Evolutionary conservation across 371 early-diverging fungal species (phyloP), one percentile per base, ranked within the genome.

Genomic region (Fennellomyces sp.): DNA sequence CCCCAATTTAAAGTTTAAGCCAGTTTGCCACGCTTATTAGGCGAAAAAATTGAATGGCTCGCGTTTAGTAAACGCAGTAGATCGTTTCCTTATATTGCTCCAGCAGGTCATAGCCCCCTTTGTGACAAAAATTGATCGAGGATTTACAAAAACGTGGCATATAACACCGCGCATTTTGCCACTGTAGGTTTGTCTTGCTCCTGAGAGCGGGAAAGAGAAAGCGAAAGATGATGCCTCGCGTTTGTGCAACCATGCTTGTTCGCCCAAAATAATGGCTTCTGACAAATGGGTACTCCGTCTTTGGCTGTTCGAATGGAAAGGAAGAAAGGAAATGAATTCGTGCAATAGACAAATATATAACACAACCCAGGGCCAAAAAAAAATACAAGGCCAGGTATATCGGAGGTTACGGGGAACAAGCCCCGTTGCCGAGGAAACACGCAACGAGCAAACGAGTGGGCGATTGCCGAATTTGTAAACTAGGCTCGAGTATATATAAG

Each of bases 381-480:
- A 10, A 51, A 52, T 8, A 21, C 7, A 38, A 29, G 11, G 31
- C 26, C 12, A 15, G 15, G 19, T 25, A 27, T 25, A 25, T 31
- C 39, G 41, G 26, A 33, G 31, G 33, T 50, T 31, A 50, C 31
- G 30, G 51, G 30, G 7, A 50, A 13, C 17, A 8, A 50, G n/a
- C n/a, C 29, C 31, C 51, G 31, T 29, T 50, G 51, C 31, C 51
- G 30, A 31, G 30, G 31, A 27, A 31, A 31, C 23, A 28, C 17
- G 30, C 17, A 31, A 50, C 5, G 31, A 50, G n/a, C n/a, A 45
- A 45, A 45, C 0, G 51, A 17, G 27, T 45, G 57, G 41, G 33
- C 36, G 23, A 47, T 47, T 56, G 23, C 57, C 57, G 47, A 23
- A 56, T 56, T 56, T 56, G 57, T 56, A 56, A 41, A 41, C 19